Evolutionary conservation across 192 early-diverging fungal genomes (phyloP), one percentile per base, ranked within the genome.

Genomic region (Oehlia diaphana): DNA sequence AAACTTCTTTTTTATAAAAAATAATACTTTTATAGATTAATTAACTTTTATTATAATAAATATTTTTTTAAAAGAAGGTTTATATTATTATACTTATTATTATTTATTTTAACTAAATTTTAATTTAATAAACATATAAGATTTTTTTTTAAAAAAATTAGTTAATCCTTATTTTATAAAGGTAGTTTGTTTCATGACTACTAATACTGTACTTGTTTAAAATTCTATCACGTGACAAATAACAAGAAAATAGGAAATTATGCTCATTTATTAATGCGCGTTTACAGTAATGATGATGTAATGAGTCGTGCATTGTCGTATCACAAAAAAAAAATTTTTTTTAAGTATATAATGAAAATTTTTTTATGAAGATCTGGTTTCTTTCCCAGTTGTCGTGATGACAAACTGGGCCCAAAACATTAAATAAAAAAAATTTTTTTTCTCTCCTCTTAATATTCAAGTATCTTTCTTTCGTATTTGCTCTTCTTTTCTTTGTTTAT

Each of bases 381-480:
- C 66, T 58, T 78, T 78, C 66, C 77, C 77, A 66, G 65, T 78
- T 78, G 44, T 78, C 77, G 35, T 33, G 3, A 78, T 14, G 77
- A 69, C 66, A 53, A 68, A 69, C 44, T 69, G 64, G 66, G 77
- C 77, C 28, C 62, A 44, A 78, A 78, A 69, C 33, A 69, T 31
- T 28, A 47, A 63, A 49, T 37, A 63, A 63, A 63, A 72, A 72
- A 13, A 14, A 23, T 28, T 19, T 62, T 33, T 26, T 33, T 2
- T 23, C 42, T 37, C 6, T 73, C 35, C 35, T 47, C 71, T 31
- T 44, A 72, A 72, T 23, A 26, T 7, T 33, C 2, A 33, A 35
- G n/a, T 33, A 33, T 67, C 33, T 47, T 47, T 12, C 44, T 47
- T 67, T 33, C 6, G 23, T 26, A 12, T n/a, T 66, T 10, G 1